Evolutionary conservation across 139 green algal genomes (phyloP).

Genomic region (Auxenochlorella pyrenoidosa): DNA sequence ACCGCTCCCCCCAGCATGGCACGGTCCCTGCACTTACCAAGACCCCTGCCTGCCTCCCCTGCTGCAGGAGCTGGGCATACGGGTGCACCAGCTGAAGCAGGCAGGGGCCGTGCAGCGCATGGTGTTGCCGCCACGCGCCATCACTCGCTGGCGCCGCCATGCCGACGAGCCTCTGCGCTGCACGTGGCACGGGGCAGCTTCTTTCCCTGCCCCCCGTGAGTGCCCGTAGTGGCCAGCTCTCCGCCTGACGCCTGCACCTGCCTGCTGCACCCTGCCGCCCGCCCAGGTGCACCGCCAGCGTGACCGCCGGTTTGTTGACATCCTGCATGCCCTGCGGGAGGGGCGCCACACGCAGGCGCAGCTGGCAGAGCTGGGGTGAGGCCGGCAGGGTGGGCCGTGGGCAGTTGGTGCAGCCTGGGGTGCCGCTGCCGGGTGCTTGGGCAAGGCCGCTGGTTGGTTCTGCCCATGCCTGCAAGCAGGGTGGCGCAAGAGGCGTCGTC

Average conservation of each 20-base stretch:
- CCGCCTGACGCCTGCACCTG: no score
- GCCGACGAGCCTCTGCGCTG: not conserved
- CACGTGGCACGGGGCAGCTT: no score
- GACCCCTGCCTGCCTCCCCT: not conserved
- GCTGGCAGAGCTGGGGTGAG: not conserved
- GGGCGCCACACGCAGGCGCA: not conserved
- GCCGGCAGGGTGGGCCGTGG: no score
- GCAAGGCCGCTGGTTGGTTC: no score
- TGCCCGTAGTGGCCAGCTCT: no score
- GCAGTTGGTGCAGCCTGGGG: no score
- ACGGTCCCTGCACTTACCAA: not conserved
- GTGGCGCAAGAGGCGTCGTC: no score
- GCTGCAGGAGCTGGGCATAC: slow-evolving; percentile 4
- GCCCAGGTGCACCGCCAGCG: slow-evolving; percentile 2
- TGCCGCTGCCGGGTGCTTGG: no score
- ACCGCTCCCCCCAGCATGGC: no score
- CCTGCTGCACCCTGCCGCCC: not conserved
- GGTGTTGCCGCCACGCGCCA: not conserved
- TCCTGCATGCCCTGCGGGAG: slow-evolving; percentile 13
- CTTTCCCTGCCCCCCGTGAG: no score
- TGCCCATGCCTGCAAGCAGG: no score
- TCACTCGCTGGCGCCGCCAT: no score
- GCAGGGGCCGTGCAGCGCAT: not conserved
- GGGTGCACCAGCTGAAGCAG: not conserved
- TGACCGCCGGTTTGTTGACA: not conserved